phyloP scores from a whole-genome alignment of 768 basidiomycete species.

The Phlebiopsis gigantea region DNA sequence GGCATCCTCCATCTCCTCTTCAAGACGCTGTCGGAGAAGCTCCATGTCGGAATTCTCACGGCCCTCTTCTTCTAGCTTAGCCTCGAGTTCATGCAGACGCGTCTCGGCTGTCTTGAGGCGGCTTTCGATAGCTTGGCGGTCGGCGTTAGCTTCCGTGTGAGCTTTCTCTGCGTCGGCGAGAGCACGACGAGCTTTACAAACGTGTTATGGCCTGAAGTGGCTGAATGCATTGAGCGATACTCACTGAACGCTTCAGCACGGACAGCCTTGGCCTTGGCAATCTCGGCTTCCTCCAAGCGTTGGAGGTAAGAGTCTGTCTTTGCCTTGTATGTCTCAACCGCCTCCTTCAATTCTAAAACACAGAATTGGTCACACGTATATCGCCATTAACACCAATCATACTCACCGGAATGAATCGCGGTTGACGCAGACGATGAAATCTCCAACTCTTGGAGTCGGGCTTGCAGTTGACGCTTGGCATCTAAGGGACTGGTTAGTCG shows the following conservation, averaged over 20 bases:
- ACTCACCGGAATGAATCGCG: constrained; percentile 52
- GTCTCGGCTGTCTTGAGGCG: constrained; percentile 45
- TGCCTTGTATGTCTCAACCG: constrained; percentile 58
- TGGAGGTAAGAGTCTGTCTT: constrained; percentile 56
- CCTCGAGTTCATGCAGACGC: constrained; percentile 53
- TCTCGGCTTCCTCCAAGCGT: constrained; percentile 63
- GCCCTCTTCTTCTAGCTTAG: constrained; percentile 62
- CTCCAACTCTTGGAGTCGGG: constrained; percentile 59
- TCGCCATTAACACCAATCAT: not conserved
- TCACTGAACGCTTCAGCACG: constrained; percentile 61
- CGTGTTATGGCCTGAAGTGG: no score
- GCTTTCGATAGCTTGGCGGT: constrained; percentile 48
- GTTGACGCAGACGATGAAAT: constrained; percentile 53
- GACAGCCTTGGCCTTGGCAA: constrained; percentile 58
- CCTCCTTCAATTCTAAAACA: constrained; percentile 55
- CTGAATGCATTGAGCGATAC: not conserved
- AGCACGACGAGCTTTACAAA: constrained; percentile 42
- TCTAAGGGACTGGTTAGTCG: constrained; percentile 23
- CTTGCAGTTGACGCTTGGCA: constrained; percentile 53
- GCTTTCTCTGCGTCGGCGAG: constrained; percentile 59
- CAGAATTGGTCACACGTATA: not conserved
- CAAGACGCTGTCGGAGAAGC: constrained; percentile 58
- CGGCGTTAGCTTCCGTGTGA: constrained; percentile 43
- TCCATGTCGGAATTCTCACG: constrained; percentile 62
- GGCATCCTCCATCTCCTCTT: constrained; percentile 74